Conservation (phyloP, 2,329 filamentous ascomycete genomes). For the Trichoderma gracile region DNA sequence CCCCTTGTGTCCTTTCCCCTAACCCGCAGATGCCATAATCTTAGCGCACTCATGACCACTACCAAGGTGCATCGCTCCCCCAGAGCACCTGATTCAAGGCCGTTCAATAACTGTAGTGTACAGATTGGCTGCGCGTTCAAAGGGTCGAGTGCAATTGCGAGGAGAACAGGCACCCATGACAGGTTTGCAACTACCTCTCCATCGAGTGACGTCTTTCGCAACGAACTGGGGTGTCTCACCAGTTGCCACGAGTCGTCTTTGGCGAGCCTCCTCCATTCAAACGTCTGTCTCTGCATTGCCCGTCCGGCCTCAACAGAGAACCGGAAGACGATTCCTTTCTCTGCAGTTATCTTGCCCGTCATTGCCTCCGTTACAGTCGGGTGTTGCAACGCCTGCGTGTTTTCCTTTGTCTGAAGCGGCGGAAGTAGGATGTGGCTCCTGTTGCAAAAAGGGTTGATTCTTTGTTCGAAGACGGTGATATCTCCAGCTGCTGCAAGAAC, state of each 20-base stretch:
- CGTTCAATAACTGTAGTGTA: neutral
- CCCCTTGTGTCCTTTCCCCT: constrained; percentile 1
- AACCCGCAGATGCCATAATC: constrained; percentile 1
- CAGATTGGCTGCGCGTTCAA: neutral
- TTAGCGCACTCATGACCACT: neutral
- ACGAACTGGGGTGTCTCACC: neutral
- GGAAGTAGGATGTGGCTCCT: constrained; percentile 5
- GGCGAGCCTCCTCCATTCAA: neutral
- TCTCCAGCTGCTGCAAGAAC: neutral
- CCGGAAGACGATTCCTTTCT: neutral
- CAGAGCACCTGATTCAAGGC: neutral
- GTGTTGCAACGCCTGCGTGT: neutral
- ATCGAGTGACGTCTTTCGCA: neutral
- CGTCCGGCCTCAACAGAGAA: neutral
- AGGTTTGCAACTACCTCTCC: constrained; percentile 1
- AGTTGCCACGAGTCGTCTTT: neutral
- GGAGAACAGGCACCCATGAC: neutral
- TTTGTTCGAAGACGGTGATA: constrained; percentile 1
- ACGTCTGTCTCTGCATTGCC: neutral
- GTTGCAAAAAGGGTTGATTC: neutral
- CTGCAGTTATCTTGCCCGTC: neutral
- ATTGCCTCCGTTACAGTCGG: neutral
- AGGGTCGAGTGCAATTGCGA: neutral
- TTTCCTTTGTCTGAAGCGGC: neutral
- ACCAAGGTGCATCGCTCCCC: neutral